Base-by-base conservation (phyloP, 768 basidiomycete species). In the Podaxis sp. region DNA sequence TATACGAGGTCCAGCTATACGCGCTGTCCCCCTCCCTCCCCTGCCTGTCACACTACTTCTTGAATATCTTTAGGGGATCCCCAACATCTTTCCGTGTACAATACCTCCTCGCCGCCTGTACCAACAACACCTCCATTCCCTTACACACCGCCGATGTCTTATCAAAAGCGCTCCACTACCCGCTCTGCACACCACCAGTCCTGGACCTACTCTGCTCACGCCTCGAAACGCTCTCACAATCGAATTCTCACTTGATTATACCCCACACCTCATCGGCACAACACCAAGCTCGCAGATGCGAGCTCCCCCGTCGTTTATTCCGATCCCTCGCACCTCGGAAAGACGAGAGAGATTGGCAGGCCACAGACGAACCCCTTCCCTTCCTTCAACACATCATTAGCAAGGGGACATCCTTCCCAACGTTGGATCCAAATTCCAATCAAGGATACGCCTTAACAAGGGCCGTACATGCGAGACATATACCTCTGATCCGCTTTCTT, bases 361-460 rank as follows among this genome's bases (percentile, higher is more conserved):
- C 77, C 3, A 66, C 72, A 22, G 85, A 89, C 64, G 71, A 82
- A 2, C 89, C 88, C 0, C 68, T 93, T 4, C 87, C 89, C 0
- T 82, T 89, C 57, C 80, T 93, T 3, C 81, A 77, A 46, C 83
- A 83, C 66, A 75, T 93, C 17, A 86, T 82, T 67, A 63, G 70
- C 24, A 71, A 70, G 8, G 75, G 82, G 5, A 46, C 51, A 50
- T 73, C 69, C 7, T 70, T 81, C 17, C 67, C 80, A 22, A 60
- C 67, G 0, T 82, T 86, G 1, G 76, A 87, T 33, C 69, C 81
- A 12, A 85, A 96, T 71, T 84, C 90, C 7, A 80, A 91, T 72
- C 79, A 83, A 2, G 96, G 95, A 1, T 97, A 95, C 69, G 88
- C 90, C 0, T 84, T 97, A 43, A 86, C 86, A 15, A 87, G 84